Percentiles rank a stretch among this genome's conserved stretches.
Evolutionary conservation across 805 yeast species (phyloP).

Genomic region (Scheffersomyces ergatensis): DNA sequence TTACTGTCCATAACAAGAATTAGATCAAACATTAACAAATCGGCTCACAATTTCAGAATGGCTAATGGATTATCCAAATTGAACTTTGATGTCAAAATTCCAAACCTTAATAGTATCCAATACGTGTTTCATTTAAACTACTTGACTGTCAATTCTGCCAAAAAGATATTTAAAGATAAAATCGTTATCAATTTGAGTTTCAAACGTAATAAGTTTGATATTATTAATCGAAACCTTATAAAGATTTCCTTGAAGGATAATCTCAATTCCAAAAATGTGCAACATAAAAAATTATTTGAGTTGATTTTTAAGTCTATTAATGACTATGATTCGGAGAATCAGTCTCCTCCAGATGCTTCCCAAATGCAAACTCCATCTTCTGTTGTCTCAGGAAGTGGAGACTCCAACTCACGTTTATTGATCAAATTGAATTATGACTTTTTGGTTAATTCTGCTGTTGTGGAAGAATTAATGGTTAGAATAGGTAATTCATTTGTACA

Average conservation of each 20-base stretch:
- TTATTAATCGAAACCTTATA: slow-evolving; percentile 14
- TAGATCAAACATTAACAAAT: slow-evolving; percentile 9
- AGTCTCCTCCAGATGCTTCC: slow-evolving; percentile 6
- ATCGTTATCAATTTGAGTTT: slow-evolving; percentile 25
- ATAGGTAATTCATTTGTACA: slow-evolving; percentile 25
- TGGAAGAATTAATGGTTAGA: slow-evolving; percentile 28
- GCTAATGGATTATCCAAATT: slow-evolving; percentile 30
- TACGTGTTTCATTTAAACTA: slow-evolving; percentile 29
- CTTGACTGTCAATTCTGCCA: slow-evolving; percentile 19
- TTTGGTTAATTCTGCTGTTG: slow-evolving; percentile 22
- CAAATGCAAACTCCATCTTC: slow-evolving; percentile 6
- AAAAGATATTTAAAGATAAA: slow-evolving; percentile 34
- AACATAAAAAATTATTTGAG: slow-evolving; percentile 38
- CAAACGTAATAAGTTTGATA: slow-evolving; percentile 29
- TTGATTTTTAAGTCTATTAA: slow-evolving; percentile 25
- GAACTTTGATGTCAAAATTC: slow-evolving; percentile 28
- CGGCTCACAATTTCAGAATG: slow-evolving; percentile 12
- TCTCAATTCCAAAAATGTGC: slow-evolving; percentile 32
- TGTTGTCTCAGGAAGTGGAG: not conserved
- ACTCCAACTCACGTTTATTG: slow-evolving; percentile 9
- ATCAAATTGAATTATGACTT: slow-evolving; percentile 40
- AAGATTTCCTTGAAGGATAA: slow-evolving; percentile 36
- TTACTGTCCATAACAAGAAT: slow-evolving; percentile 20
- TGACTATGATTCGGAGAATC: slow-evolving; percentile 15
- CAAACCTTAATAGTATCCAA: slow-evolving; percentile 28